Base-by-base conservation (phyloP, 495 filamentous ascomycete species). In the Aspergillus haitiensis region DNA sequence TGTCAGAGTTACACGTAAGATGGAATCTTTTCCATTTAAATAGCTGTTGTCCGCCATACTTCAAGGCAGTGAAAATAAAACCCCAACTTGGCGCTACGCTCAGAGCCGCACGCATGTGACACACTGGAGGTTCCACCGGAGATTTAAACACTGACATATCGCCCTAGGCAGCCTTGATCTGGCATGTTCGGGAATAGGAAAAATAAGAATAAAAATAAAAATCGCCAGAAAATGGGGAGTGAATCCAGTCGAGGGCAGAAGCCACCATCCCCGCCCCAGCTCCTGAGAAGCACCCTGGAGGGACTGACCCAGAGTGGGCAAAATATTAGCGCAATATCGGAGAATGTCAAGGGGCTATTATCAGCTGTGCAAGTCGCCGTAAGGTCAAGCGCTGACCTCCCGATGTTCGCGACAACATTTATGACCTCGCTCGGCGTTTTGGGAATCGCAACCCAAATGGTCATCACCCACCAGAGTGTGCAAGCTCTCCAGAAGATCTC, bases 401-500 rank as follows among this genome's bases (percentile, higher is more conserved):
- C 37, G 2, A 40, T 40, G 37, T 40, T 40, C 37, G n/a, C 37
- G 3, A n/a, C n/a, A 10, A n/a, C 37, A 3, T 40, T 40, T 8
- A 11, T 40, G 11, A 40, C 37, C 10, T 40, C 46, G n/a, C 44
- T 49, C 2, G 34, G 45, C 2, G 55, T 46, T 15, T 34, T 50
- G 11, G 55, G 44, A 5, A 40, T 49, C 10, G 45, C 31, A 18
- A 35, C 55, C 3, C 36, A 49, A 15, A 33, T 35, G 45, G 48
- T 58, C 18, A 35, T 46, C 13, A 49, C 46, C 11, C 27, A 49
- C 45, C 55, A 58, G 39, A 46, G 55, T 9, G 55, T 58, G 9
- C 33, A 46, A 10, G 44, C 46, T 10, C 32, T 58, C 6, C 55
- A 45, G 0, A 16, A 33, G 32, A 58, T 58, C 7, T 44, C 55